These are phyloP conservation scores for Hippophae rhamnoides DNA, from an alignment of 306 rosid genomes.

Conservation along the genomic window DNA sequence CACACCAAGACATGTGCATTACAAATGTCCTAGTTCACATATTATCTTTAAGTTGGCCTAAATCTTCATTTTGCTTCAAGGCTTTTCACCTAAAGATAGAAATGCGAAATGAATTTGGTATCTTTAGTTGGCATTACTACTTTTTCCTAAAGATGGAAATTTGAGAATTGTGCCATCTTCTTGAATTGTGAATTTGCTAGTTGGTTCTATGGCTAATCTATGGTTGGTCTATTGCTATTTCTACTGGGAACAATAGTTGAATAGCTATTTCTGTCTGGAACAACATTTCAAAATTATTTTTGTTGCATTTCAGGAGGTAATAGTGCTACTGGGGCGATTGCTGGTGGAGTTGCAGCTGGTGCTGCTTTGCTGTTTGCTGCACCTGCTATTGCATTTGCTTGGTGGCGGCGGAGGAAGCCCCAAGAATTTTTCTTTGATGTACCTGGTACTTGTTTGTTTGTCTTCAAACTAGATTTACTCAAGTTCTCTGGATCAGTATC, in stretches of 20 bases:
- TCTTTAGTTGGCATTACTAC: not conserved
- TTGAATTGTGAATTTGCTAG: not conserved
- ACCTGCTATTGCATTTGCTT: constrained; percentile 98
- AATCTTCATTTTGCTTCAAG: not conserved
- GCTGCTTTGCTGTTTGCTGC: constrained; percentile 96
- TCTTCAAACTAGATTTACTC: too few relatives aligned
- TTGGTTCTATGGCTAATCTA: not conserved
- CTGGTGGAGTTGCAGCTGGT: constrained; percentile 99
- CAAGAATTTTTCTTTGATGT: constrained; percentile 97
- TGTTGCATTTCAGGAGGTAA: constrained; percentile 54
- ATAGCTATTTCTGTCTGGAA: not conserved
- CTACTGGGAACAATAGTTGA: constrained; percentile 1
- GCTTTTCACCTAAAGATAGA: not conserved
- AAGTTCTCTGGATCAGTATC: not conserved
- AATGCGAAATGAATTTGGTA: too few relatives aligned
- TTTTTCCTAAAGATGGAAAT: not conserved
- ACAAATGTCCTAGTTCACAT: not conserved
- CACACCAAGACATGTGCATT: not conserved
- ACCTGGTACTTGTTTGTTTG: not conserved
- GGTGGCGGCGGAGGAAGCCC: constrained; percentile 99
- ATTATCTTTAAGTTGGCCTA: constrained; percentile 3
- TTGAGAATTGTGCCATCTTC: constrained; percentile 1
- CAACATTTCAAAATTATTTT: constrained; percentile 9
- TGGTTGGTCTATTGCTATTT: constrained; percentile 2
- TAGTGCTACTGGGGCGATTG: constrained; percentile 92